Base-by-base conservation (phyloP, 2,329 filamentous ascomycete genomes). In the Stachybotrys chartarum region DNA sequence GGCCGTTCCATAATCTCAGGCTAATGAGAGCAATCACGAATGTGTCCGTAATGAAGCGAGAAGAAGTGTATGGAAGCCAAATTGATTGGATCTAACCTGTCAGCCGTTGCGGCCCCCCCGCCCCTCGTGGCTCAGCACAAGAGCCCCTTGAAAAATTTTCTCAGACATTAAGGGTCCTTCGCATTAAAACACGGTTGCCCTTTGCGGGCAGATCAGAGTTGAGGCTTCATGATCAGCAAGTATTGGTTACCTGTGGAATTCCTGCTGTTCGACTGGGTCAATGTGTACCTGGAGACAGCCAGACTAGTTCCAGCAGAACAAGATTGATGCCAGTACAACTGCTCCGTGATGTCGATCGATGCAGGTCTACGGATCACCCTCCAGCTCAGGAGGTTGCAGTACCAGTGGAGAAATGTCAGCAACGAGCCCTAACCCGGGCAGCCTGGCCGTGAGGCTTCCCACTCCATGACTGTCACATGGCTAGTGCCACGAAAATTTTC, bases 401-500 rank as follows among this genome's bases (percentile, higher is more conserved):
- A 4, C 24, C 24, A 42, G 35, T 42, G 35, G 8, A 10, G 10
- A 14, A 42, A 42, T 42, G 35, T 42, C 35, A 42, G 35, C 8
- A 42, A 42, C 35, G 35, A 42, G 35, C 35, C 3, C 35, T 42
- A 14, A 42, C 14, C 35, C 35, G 10, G 35, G 35, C 14, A 10
- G 35, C 14, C 35, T 42, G 35, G 3, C 35, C 35, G 35, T 42
- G 30, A 54, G 32, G 42, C 44, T 47, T 42, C n/a, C 48, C 51
- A 18, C 46, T 46, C 31, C 54, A 56, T 35, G n/a, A 16, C 56
- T 45, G 51, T 59, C 56, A 59, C 57, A 58, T 58, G 58, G 56
- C 53, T 51, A 50, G 50, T 47, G 47, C 32, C 53, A 60, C 59
- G 56, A 61, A 56, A 58, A 58, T 53, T 50, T 58, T 52, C 55